Conservation (phyloP, 345 rosid species). For the Eucalyptus pauciflora region DNA sequence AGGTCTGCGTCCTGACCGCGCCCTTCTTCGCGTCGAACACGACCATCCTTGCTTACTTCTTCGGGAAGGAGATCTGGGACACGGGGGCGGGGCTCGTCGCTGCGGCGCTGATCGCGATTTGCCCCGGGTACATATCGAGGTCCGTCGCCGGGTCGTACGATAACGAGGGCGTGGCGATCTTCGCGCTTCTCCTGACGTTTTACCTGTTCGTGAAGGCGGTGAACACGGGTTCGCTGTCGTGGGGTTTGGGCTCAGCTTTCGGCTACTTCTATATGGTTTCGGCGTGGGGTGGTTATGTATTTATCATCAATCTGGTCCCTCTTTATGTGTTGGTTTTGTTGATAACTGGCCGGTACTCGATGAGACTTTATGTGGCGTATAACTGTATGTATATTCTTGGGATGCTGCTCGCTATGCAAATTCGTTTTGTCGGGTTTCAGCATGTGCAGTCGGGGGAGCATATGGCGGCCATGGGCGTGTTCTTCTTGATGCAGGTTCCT, state of each 20-base stretch:
- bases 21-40: slow-evolving; percentile 97
- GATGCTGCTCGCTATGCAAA: slow-evolving; percentile 98
- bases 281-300: slow-evolving; percentile 99
- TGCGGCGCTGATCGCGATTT: slow-evolving; percentile 77
- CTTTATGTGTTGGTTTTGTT: slow-evolving; percentile 90
- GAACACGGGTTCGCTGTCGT: slow-evolving; percentile 81
- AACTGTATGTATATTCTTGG: slow-evolving; percentile 89
- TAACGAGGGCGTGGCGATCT: slow-evolving; percentile 91
- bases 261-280: slow-evolving; percentile 99
- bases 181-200: slow-evolving; percentile 80
- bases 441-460: slow-evolving; percentile 99
- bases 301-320: slow-evolving; percentile 89
- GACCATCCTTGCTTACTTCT: slow-evolving; percentile 86
- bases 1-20: slow-evolving; percentile 91
- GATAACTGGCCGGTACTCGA: slow-evolving; percentile 88
- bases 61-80: slow-evolving; percentile 98
- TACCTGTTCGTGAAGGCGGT: slow-evolving; percentile 89
- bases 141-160: slow-evolving; percentile 97
- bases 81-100: slow-evolving; percentile 94
- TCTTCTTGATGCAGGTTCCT: slow-evolving; percentile 89
- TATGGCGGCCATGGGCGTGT: slow-evolving; percentile 98
- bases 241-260: slow-evolving; percentile 90
- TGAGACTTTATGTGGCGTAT: slow-evolving; percentile 90
- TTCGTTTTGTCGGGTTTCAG: slow-evolving; percentile 96
- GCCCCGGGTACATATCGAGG: slow-evolving; percentile 96